Base-by-base conservation (phyloP, 768 basidiomycete genomes). In the Pilatotrama ljubarskyi region DNA sequence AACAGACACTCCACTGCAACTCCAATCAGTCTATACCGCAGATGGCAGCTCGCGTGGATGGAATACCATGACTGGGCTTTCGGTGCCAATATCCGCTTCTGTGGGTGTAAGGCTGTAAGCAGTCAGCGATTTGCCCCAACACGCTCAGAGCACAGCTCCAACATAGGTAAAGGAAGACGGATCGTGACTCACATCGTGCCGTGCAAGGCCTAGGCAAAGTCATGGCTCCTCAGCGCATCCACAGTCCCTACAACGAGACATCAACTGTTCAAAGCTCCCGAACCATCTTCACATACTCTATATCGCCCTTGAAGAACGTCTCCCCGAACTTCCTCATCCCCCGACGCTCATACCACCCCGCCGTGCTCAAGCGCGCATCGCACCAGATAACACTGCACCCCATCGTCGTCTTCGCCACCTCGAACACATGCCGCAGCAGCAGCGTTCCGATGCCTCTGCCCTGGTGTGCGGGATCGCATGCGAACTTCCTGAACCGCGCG, bases 401-500 rank as follows among this genome's bases (percentile, higher is more conserved):
- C 50, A 78, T 65, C 48, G 80, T 74, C n/a, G 73, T 70, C 63
- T 68, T 71, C 20, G 78, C 79, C 29, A 77, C 68, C 24, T 70
- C 70, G 51, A 78, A 74, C 17, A 70, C 73, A 64, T 78, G 70
- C 48, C 68, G 62, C 38, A 89, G 72, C 43, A 86, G 75, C 49
- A 66, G 70, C 24, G 81, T 79, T 35, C 82, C 84, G 59, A 88
- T 74, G 24, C 84, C 84, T 61, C 66, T 76, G 20, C 80, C 76
- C 71, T 84, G 85, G 66, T 77, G 76, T n/a, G 69, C 62, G 32
- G 77, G 74, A 44, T 79, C 74, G 70, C 82, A 87, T 17, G 84
- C 81, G 66, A 87, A 87, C 67, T 86, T 87, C 61, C 84, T 76
- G 72, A 86, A 85, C 26, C 83, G 78, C 20, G 78, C 77, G 15